Evolutionary conservation across 331 rosid genomes (phyloP), one percentile per base, ranked within the genome.

Genomic region (Prunus yedoensis): DNA sequence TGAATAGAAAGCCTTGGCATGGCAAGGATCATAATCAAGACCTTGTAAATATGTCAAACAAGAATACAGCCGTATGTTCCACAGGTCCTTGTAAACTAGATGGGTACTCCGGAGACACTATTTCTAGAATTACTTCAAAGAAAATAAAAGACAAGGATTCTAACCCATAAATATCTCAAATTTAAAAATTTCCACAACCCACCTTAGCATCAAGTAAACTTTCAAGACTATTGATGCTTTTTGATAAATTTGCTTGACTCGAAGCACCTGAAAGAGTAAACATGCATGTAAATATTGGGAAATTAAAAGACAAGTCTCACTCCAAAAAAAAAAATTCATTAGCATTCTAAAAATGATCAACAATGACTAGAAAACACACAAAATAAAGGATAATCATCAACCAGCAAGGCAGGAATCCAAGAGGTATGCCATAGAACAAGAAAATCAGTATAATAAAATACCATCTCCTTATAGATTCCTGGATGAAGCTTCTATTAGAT

Each of bases 171-270:
- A 60, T 16, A 49, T 77, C 27, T 66, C 75, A 75, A 75, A 74
- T 63, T 50, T 58, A 73, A 28, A 70, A 70, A 59, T 57, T 45
- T 69, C 59, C 8, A 80, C 35, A 75, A 51, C 93, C 76, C 84
- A 94, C 99, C 97, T 89, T 94, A 57, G 99, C 90, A 81, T 90
- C 82, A 78, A 94, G 97, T 68, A 94, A 52, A 67, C 27, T 68
- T 77, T 92, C 99, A 66, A 94, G 97, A 89, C 99, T 94, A 66
- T 92, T 94, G 87, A 94, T 90, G 88, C 89, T 88, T 89, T 84
- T 94, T 53, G 87, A 71, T 75, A 94, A 82, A 83, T 83, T 89
- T 77, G 51, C 89, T 79, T 70, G 82, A 79, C 81, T 78, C 51
- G 91, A 84, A 86, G 95, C 79, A 70, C 88, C 99, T 92, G 96